Evolutionary conservation across 1,284 basidiomycete species (phyloP).

Genomic region (Trichosporon inkin): DNA sequence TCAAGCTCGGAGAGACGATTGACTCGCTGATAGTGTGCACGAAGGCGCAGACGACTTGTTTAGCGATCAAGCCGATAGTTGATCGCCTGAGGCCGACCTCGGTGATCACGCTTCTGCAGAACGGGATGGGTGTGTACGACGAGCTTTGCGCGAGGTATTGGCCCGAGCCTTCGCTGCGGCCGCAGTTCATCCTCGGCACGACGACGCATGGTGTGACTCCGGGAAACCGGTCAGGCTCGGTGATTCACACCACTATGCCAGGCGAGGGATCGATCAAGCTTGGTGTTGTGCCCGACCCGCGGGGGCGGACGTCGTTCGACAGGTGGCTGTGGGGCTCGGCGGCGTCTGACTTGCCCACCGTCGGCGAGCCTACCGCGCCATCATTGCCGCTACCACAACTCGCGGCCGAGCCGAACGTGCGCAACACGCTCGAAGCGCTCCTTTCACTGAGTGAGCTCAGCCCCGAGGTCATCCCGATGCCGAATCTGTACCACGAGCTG

Average conservation of each 20-base stretch:
- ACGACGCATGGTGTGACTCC: constrained; percentile 68
- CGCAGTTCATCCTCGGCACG: constrained; percentile 78
- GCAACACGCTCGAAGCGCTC: constrained; percentile 64
- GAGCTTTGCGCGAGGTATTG: constrained; percentile 66
- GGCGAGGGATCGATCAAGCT: constrained; percentile 65
- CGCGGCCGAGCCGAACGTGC: constrained; percentile 56
- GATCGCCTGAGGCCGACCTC: constrained; percentile 64
- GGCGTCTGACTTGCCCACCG: constrained; percentile 15
- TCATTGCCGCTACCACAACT: constrained; percentile 36
- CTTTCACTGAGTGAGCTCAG: constrained; percentile 58
- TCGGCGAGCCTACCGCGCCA: constrained; percentile 30
- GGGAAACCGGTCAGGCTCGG: constrained; percentile 3
- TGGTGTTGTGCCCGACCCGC: constrained; percentile 70
- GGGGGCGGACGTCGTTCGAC: constrained; percentile 43
- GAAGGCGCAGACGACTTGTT: constrained; percentile 66
- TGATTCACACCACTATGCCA: constrained; percentile 57
- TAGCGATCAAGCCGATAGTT: constrained; percentile 60
- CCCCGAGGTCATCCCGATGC: constrained; percentile 65
- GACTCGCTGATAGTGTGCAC: constrained; percentile 75
- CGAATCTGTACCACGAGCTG: constrained; percentile 66
- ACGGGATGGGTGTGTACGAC: constrained; percentile 87
- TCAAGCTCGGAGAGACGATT: constrained; percentile 47
- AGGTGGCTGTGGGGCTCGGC: constrained; percentile 31
- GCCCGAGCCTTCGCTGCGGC: constrained; percentile 65
- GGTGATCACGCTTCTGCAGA: constrained; percentile 86